phyloP scores from a whole-genome alignment of 1,284 basidiomycete species.

The Rhizoctonia solani region DNA sequence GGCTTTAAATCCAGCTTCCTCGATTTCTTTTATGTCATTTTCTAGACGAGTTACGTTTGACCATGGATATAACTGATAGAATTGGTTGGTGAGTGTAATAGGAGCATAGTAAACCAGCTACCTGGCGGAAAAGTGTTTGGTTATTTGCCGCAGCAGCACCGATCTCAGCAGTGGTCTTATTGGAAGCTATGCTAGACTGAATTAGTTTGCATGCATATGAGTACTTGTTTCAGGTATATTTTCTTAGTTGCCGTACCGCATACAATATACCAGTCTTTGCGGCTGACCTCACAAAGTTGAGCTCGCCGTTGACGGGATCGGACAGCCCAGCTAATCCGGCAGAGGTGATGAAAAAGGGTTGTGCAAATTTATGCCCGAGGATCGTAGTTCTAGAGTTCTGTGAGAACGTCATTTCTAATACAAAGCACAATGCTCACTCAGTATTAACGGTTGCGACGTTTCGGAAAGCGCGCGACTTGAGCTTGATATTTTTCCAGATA shows the following conservation, averaged over 20 bases:
- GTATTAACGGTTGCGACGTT: slow-evolving; percentile 42
- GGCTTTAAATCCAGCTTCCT: slow-evolving; percentile 44
- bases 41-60: slow-evolving; percentile 40
- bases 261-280: slow-evolving; percentile 43
- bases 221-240: background rate
- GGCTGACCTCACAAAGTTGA: slow-evolving; percentile 42
- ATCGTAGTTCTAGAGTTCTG: slow-evolving; percentile 42
- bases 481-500: slow-evolving; percentile 42
- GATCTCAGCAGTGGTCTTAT: slow-evolving; percentile 44
- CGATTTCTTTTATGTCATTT: slow-evolving; percentile 42
- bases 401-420: background rate
- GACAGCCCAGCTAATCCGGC: slow-evolving; percentile 43
- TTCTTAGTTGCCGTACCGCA: slow-evolving; percentile 37
- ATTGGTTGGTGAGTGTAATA: background rate
- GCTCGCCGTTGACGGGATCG: slow-evolving; percentile 40
- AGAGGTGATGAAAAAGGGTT: slow-evolving; percentile 45
- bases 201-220: background rate
- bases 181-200: slow-evolving; percentile 44
- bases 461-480: slow-evolving; percentile 42
- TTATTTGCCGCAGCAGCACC: slow-evolving; percentile 39
- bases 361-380: slow-evolving; percentile 43
- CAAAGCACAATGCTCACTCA: slow-evolving; percentile 37
- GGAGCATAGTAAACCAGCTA: background rate
- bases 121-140: slow-evolving; percentile 45
- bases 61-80: slow-evolving; percentile 42